Evolutionary conservation across 148 eudicot genomes (phyloP).

Genomic region (Chenopodium suecicum): DNA sequence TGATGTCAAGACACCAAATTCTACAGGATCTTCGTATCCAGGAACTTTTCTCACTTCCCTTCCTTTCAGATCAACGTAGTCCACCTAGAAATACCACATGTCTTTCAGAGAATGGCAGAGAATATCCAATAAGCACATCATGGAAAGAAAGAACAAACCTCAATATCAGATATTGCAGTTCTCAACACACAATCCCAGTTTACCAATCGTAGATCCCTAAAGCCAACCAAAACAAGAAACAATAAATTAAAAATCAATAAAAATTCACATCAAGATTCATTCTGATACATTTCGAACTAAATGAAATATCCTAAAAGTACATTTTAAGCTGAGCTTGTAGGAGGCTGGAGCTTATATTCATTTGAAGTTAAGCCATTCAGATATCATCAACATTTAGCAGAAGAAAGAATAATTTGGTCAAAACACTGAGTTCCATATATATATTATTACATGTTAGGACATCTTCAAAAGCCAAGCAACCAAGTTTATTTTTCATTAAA

Average conservation of each 20-base stretch:
- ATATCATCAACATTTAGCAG: neutral
- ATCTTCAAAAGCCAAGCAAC: too few relatives aligned
- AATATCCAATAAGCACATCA: neutral
- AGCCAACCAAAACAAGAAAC: neutral
- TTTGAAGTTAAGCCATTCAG: neutral
- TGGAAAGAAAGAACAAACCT: slow-evolving; percentile 39
- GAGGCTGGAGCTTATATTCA: neutral
- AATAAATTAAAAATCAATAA: neutral
- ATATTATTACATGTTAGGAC: neutral
- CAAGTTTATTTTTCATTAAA: too few relatives aligned
- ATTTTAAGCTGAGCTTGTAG: neutral
- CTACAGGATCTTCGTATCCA: slow-evolving; percentile 67
- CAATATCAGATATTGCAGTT: slow-evolving; percentile 94
- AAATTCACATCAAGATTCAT: neutral
- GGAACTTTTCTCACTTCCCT: slow-evolving; percentile 72
- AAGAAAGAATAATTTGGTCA: neutral
- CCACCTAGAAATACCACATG: slow-evolving; percentile 58
- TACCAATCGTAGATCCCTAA: slow-evolving; percentile 79
- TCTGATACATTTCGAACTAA: neutral
- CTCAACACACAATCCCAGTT: slow-evolving; percentile 94
- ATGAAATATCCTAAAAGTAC: neutral
- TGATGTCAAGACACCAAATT: slow-evolving; percentile 85
- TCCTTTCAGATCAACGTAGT: slow-evolving; percentile 75
- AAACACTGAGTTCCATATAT: too few relatives aligned
- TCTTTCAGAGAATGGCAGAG: slow-evolving; percentile 13